These are phyloP conservation scores for Auxenochlorella pyrenoidosa DNA, from an alignment of 139 green algal genomes.

Conservation along the genomic window DNA sequence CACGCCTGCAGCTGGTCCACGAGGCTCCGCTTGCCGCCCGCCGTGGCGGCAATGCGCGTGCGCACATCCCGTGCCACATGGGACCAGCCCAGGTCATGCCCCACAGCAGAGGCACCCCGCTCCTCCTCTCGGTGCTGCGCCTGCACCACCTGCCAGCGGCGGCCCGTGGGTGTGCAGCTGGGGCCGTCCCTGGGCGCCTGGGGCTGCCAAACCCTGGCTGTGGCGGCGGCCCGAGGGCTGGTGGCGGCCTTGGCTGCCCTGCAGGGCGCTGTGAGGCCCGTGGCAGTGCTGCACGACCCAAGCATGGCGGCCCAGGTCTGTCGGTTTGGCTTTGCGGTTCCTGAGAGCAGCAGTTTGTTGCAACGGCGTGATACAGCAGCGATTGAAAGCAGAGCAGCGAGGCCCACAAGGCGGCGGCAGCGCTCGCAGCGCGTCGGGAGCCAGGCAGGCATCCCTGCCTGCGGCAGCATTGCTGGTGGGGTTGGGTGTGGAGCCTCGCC, in stretches of 20 bases:
- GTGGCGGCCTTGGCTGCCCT: not conserved
- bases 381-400: too few species aligned
- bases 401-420: too few species aligned
- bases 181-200: not conserved
- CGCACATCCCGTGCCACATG: conserved; percentile 12
- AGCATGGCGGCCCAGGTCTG: too few species aligned
- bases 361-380: too few species aligned
- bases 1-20: conserved; percentile 21
- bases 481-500: too few species aligned
- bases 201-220: not conserved
- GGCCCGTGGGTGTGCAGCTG: not conserved
- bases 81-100: conserved; percentile 6
- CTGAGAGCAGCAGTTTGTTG: too few species aligned
- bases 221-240: not conserved
- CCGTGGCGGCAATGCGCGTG: not conserved
- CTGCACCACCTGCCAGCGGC: not conserved
- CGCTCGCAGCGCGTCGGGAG: too few species aligned
- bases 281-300: too few species aligned
- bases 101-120: not conserved
- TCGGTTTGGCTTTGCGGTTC: too few species aligned
- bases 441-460: too few species aligned
- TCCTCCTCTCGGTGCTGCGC: not conserved
- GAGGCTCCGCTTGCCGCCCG: not conserved
- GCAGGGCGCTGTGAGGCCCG: not conserved
- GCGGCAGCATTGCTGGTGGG: too few species aligned